Evolutionary conservation across 2,329 filamentous ascomycete genomes (phyloP).

Genomic region (Chaetomium olivaceum): DNA sequence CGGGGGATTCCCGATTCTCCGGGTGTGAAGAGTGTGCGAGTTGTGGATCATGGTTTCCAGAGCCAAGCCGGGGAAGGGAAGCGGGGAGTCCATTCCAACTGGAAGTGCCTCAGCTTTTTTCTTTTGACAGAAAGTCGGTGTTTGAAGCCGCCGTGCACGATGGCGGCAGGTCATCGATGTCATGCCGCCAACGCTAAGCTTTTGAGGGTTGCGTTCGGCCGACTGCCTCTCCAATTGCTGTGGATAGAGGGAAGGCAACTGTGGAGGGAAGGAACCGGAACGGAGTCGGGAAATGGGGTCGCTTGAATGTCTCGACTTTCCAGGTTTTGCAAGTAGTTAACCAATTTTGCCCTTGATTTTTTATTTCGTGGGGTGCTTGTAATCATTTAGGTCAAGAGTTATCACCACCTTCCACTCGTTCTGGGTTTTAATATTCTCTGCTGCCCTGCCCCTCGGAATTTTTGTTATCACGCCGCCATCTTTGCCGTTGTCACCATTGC

Average conservation of each 20-base stretch:
- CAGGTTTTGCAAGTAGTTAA: not conserved
- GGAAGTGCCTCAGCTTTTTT: not conserved
- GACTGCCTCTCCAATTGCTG: not conserved
- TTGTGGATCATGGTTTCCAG: not conserved
- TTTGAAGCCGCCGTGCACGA: constrained; percentile 11
- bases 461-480: not conserved
- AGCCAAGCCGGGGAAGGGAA: not conserved
- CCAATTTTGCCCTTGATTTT: not conserved
- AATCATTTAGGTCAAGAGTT: not conserved
- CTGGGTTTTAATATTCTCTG: not conserved
- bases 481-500: constrained; percentile 4
- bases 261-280: constrained; percentile 1
- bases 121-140: constrained; percentile 2
- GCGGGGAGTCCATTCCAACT: not conserved
- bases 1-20: constrained; percentile 8
- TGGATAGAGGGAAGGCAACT: too few relatives aligned
- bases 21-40: not conserved
- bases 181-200: constrained; percentile 13
- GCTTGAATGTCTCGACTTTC: constrained; percentile 9
- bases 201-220: constrained; percentile 4
- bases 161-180: constrained; percentile 6
- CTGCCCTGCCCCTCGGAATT: not conserved
- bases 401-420: not conserved
- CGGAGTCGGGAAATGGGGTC: not conserved
- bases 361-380: not conserved